Evolutionary conservation across 345 rosid species (phyloP).

Genomic region (Populus deltoides): DNA sequence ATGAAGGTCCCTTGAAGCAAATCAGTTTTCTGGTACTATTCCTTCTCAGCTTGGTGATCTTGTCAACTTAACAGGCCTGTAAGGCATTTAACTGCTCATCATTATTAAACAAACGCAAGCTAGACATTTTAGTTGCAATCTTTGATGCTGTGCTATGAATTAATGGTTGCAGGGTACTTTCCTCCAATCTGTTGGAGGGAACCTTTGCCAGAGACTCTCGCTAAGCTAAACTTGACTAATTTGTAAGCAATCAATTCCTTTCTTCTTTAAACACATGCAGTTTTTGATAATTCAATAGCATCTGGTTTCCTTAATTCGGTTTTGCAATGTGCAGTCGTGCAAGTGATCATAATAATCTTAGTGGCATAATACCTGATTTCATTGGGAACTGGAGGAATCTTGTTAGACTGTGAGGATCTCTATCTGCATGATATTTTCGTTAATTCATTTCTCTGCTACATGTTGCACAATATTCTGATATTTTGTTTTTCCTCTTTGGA

Average conservation of each 20-base stretch:
- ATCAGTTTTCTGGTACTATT: slow-evolving; percentile 14
- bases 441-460: background rate
- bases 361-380: too few relatives aligned
- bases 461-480: background rate
- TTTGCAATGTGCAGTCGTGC: too few relatives aligned
- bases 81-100: background rate
- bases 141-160: background rate
- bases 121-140: background rate
- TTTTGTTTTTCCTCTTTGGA: too few relatives aligned
- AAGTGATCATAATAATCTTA: too few relatives aligned
- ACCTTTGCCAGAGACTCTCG: background rate
- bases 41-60: slow-evolving; percentile 18
- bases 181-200: background rate
- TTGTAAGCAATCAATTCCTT: background rate
- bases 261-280: background rate
- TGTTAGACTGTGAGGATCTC: background rate
- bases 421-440: background rate
- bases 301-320: background rate
- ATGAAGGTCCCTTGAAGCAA: slow-evolving; percentile 16
- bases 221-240: background rate
- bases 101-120: background rate
- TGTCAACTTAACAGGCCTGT: slow-evolving; percentile 14
- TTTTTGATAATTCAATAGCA: background rate
- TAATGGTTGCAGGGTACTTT: background rate
- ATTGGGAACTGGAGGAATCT: too few relatives aligned